Evolutionary conservation across 208 protist genomes (phyloP), one percentile per base, ranked within the genome.

Genomic region (Leishmania gerbilli): DNA sequence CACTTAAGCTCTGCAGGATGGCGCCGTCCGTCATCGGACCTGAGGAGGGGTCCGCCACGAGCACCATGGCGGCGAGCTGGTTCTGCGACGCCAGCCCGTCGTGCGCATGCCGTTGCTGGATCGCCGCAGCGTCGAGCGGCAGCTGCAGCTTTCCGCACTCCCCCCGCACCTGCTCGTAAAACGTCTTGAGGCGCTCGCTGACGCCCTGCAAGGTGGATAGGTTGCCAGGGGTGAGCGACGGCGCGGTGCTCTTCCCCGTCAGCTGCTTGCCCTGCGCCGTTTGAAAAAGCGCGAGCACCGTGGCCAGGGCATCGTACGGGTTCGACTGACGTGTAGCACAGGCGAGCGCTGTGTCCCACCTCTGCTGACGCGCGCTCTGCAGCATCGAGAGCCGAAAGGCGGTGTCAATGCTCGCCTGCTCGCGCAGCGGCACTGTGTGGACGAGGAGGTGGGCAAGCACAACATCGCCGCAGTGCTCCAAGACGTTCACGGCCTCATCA

Each of bases 1-100:
- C 92, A 37, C 76, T 84, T 69, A 95, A 84, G 74, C 91, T 97
- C 81, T 96, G 90, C 47, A 97, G 53, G 13, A 95, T 56, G 2
- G 85, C 74, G 74, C 75, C 81, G 75, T 81, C 79, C 55, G 91
- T 95, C 45, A 84, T 79, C 37, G 88, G 84, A 7, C 91, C 92
- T 7, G 87, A 76, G 42, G 87, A 82, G 15, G 88, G 84, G 65
- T 94, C 92, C 7, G 91, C 79, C 37, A 86, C 83, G 42, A 97
- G 53, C 62, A 89, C 85, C 94, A 97, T 97, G 37, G 92, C 90
- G 15, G 94, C 94, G 42, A 97, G 76, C 58, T 96, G 92, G 86
- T 96, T 96, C 81, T 95, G 89, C 56, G 94, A 96, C 31, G 91
- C 92, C 47, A 97, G 76, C 6, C 94, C 94, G 81, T 97, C 94